A percentile compares a stretch with the other conserved stretches of the same genome.
phyloP scores from a whole-genome alignment of 805 yeast genomes.

The Myxozyma monticola region DNA sequence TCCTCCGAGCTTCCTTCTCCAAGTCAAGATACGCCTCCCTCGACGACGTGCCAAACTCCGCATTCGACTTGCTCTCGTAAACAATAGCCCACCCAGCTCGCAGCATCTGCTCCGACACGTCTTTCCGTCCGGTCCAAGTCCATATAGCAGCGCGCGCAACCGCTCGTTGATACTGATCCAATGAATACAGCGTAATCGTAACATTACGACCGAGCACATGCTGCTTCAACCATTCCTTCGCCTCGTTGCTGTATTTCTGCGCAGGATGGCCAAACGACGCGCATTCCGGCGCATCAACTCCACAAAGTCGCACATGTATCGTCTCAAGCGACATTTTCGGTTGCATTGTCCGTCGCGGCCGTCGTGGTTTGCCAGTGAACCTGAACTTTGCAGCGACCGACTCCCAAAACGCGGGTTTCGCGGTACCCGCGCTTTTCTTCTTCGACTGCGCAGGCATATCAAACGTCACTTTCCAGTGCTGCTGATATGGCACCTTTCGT shows the following conservation, averaged over 20 bases:
- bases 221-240: constrained; percentile 69
- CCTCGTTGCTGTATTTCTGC: constrained; percentile 84
- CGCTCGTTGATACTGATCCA: constrained; percentile 87
- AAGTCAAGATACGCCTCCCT: constrained; percentile 5
- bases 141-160: constrained; percentile 64
- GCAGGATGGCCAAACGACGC: constrained; percentile 93
- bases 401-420: background rate
- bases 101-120: constrained; percentile 86
- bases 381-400: background rate
- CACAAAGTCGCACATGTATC: constrained; percentile 78
- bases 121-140: constrained; percentile 67
- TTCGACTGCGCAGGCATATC: background rate
- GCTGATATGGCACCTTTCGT: constrained; percentile 55
- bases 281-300: constrained; percentile 95
- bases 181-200: constrained; percentile 71
- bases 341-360: no score
- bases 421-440: background rate
- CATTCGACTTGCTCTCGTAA: constrained; percentile 77
- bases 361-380: background rate
- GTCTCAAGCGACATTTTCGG: constrained; percentile 58
- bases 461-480: constrained; percentile 3
- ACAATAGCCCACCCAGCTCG: constrained; percentile 80
- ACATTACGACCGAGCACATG: constrained; percentile 67
- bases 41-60: constrained; percentile 60
- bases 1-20: constrained; percentile 10